Evolutionary conservation across 2,329 filamentous ascomycete species (phyloP), one percentile per base, ranked within the genome.

Genomic region (Escovopsis sp.): DNA sequence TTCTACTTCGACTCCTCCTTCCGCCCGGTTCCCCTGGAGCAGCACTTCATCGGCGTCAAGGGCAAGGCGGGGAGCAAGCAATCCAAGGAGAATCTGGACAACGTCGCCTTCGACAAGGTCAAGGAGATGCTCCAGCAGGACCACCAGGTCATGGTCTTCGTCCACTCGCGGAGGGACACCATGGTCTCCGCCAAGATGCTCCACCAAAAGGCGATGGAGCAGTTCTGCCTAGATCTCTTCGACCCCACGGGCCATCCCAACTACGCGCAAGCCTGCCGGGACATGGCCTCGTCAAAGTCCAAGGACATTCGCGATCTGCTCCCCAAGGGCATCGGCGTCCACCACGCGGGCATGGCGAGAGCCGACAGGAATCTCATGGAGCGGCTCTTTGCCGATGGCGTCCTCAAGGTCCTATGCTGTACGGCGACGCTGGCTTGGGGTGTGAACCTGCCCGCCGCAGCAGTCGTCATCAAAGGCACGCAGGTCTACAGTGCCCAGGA

Each of bases 141-240:
- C n/a, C 91, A 99, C 55, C 91, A 98, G 59, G 75, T 98, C 50
- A 98, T 99, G 93, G 89, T 99, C 0, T 98, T 99, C 60, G 93
- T 98, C 10, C 93, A 98, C 59, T 95, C 89, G 1, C 75, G 91
- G 26, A 88, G 94, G 57, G 93, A 99, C 53, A 98, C 93, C 0
- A 77, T 94, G 50, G 75, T 82, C 47, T 93, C 89, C 1, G 88
- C 91, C 38, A 82, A 84, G 50, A 85, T 82, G 67, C 67, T 98
- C 26, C 79, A 84, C 47, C 81, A 95, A 52, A 87, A 91, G 67
- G 91, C 91, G 1, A 68, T 78, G 3, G 88, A 96, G 32, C 73
- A 94, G 34, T 73, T 77, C 36, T 85, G 82, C 48, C 67, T 78
- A 10, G 84, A 94, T 45, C 69, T 98, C 0, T 87, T 98, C 48